Conservation (phyloP, 257 asterid species). For the Nicotiana sylvestris region DNA sequence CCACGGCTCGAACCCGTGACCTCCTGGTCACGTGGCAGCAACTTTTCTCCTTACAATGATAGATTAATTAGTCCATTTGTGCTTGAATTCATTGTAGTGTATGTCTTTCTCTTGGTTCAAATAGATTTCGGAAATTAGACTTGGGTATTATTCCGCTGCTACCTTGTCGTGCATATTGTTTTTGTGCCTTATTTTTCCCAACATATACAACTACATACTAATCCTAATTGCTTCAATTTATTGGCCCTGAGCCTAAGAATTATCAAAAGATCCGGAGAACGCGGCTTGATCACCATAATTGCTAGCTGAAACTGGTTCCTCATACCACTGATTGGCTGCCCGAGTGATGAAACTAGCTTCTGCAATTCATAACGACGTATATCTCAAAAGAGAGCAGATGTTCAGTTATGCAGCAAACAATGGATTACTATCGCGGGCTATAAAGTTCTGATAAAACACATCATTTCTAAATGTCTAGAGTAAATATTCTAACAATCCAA, state of each 20-base stretch:
- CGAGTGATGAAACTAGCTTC: slow-evolving; percentile 35
- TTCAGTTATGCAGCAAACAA: background rate
- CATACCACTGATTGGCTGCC: slow-evolving; percentile 21
- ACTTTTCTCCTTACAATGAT: background rate
- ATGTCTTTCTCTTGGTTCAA: too few species aligned
- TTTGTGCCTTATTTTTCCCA: too few species aligned
- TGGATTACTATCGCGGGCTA: background rate
- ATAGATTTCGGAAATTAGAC: too few species aligned
- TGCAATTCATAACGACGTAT: background rate
- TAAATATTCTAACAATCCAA: background rate
- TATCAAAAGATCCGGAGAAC: slow-evolving; percentile 3
- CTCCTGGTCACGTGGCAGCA: too few species aligned
- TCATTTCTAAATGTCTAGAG: too few species aligned
- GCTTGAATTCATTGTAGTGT: too few species aligned
- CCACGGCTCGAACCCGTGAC: too few species aligned
- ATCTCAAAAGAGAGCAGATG: background rate
- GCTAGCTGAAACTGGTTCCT: slow-evolving; percentile 8
- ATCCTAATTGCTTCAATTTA: background rate
- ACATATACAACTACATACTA: background rate
- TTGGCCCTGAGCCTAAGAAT: background rate
- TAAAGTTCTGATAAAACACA: too few species aligned
- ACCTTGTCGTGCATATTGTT: too few species aligned
- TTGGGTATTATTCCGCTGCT: too few species aligned
- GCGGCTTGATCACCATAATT: background rate
- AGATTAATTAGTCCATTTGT: background rate